Base-by-base conservation (phyloP, 805 yeast species). In the Kluyveromyces dobzhanskii region DNA sequence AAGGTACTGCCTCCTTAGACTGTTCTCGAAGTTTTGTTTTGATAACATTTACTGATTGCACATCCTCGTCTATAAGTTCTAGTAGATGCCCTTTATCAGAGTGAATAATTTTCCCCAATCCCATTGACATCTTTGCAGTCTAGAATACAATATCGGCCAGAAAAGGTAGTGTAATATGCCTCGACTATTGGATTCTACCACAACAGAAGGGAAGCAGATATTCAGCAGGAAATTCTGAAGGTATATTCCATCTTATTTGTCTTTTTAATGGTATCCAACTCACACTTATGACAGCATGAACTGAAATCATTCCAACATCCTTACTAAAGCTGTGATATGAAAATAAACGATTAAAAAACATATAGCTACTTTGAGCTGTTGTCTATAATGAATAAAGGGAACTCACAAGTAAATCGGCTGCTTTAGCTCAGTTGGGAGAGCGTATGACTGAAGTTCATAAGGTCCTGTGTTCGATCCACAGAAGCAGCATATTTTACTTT, bases 391-490 rank as follows among this genome's bases (percentile, higher is more conserved):
- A n/a, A n/a, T n/a, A n/a, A n/a, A n/a, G n/a, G n/a, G n/a, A n/a
- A n/a, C 24, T 21, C 9, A 9, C 9, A 21, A 21, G 6, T 21
- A 21, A 21, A 6, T 21, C 9, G 24, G 66, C 67, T 64, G 65
- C 52, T 61, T 61, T 62, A 61, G 67, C 67, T 61, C 66, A 62
- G 66, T 57, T 54, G 66, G 66, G 66, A 62, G 66, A 62, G 67
- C 66, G 66, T 62, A 65, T 61, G 66, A 61, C 66, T 61, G 65
- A 61, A 62, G 64, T 57, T 62, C 66, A 78, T 84, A 73, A 80
- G 85, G 86, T 78, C 84, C 80, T 76, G 85, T 76, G 85, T 80
- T 80, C 85, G 80, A 79, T 76, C 85, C 85, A 76, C 85, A 77
- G 75, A 73, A 71, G 61, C 71, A 76, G 79, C 79, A 73, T 6